Evolutionary conservation across 345 rosid species (phyloP).

Genomic region (Triadica sebifera): DNA sequence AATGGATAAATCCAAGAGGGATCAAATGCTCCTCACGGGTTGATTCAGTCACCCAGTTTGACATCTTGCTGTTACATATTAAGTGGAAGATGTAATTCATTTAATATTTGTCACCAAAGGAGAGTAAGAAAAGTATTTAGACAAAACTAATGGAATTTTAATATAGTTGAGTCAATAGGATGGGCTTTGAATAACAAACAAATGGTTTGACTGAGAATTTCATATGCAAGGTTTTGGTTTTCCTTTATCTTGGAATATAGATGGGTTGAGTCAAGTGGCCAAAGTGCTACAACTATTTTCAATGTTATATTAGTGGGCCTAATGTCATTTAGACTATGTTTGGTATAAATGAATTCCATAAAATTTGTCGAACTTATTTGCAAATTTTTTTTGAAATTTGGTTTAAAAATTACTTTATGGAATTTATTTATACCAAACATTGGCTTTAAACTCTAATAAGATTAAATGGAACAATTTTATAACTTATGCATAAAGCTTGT

Average conservation of each 20-base stretch:
- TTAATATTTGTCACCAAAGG: not conserved
- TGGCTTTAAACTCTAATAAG: not conserved
- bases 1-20: not conserved
- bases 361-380: too few relatives aligned
- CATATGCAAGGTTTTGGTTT: not conserved
- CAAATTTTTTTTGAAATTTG: too few relatives aligned
- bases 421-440: too few relatives aligned
- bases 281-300: not conserved
- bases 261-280: not conserved
- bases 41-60: not conserved
- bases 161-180: not conserved
- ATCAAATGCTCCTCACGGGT: not conserved
- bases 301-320: not conserved
- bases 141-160: not conserved
- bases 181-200: not conserved
- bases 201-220: not conserved
- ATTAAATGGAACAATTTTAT: not conserved
- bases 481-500: not conserved
- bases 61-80: not conserved
- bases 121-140: not conserved
- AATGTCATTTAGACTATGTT: not conserved
- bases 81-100: not conserved
- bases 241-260: not conserved
- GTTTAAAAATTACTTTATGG: too few relatives aligned
- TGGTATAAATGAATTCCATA: too few relatives aligned